Conservation (phyloP, 1,284 basidiomycete species). For the Irpex sp. region DNA sequence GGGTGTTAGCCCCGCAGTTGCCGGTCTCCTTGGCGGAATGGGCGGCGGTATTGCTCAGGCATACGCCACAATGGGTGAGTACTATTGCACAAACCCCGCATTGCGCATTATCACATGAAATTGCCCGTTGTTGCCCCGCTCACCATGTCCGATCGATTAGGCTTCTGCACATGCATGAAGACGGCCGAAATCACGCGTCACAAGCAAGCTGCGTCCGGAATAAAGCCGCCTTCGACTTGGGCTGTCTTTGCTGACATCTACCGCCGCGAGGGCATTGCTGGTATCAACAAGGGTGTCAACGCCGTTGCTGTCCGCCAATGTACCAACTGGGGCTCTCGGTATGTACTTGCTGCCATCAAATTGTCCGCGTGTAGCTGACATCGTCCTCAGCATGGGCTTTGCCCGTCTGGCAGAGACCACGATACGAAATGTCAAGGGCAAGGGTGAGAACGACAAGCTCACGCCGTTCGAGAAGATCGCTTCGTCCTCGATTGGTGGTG, state of each 20-base stretch:
- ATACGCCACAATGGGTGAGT: conserved; percentile 98
- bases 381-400: conserved; percentile 83
- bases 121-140: background rate
- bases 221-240: conserved; percentile 92
- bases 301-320: conserved; percentile 97
- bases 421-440: conserved; percentile 79
- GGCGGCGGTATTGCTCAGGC: conserved; percentile 97
- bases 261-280: conserved; percentile 87
- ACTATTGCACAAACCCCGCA: background rate
- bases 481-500: conserved; percentile 91
- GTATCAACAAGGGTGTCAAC: conserved; percentile 99
- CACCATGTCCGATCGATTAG: conserved; percentile 34
- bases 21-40: conserved; percentile 95
- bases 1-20: conserved; percentile 77
- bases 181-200: conserved; percentile 98
- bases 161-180: conserved; percentile 98
- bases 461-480: conserved; percentile 84
- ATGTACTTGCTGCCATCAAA: conserved; percentile 24
- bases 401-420: conserved; percentile 87
- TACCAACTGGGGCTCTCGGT: conserved; percentile 99
- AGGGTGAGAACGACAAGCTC: conserved; percentile 73
- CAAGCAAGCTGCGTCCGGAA: conserved; percentile 89
- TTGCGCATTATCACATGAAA: background rate
- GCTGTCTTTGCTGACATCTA: conserved; percentile 95
- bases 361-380: conserved; percentile 5